Evolutionary conservation across 139 green algal species (phyloP), one percentile per base, ranked within the genome.

Genomic region (Desmodesmus armatus): DNA sequence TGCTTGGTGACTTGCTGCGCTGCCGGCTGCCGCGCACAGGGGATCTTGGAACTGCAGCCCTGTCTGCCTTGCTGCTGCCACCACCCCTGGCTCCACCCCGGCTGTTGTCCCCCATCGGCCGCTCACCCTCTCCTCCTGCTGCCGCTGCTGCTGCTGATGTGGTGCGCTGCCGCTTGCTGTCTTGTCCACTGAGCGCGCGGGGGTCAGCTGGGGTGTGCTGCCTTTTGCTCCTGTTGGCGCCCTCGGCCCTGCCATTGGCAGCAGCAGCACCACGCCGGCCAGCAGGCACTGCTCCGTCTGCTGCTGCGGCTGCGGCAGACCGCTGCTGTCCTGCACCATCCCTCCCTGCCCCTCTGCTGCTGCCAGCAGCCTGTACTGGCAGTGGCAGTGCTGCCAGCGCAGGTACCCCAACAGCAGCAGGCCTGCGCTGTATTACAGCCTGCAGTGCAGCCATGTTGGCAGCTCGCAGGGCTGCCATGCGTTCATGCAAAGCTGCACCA

Each of bases 221-320:
- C 25, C 0, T 51, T 23, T 27, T 47, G 51, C 21, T 47, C 17
- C 13, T 27, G 33, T 35, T 35, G 23, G 23, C 11, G 0, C 21
- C 23, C 27, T 49, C 43, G 29, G 17, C 41, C 37, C 25, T 60
- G 79, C 11, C n/a, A 37, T 35, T 63, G 51, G 67, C 1, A n/a
- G 35, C 51, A 86, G 51, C 31, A 41, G 51, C 21, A n/a, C 3
- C 13, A 75, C 5, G 27, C 40, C 40, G 17, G 35, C 0, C 25
- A 63, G 78, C 41, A 77, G 19, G 25, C n/a, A n/a, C n/a, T n/a
- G n/a, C n/a, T n/a, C n/a, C n/a, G n/a, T n/a, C n/a, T n/a, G n/a
- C n/a, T n/a, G n/a, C n/a, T 49, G 43, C 23, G 43, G 19, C 31
- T 43, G 47, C 78, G 77, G 63, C 78, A 84, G 23, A 3, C 33